Evolutionary conservation across 345 rosid species (phyloP).

Genomic region (Kandelia obovata): DNA sequence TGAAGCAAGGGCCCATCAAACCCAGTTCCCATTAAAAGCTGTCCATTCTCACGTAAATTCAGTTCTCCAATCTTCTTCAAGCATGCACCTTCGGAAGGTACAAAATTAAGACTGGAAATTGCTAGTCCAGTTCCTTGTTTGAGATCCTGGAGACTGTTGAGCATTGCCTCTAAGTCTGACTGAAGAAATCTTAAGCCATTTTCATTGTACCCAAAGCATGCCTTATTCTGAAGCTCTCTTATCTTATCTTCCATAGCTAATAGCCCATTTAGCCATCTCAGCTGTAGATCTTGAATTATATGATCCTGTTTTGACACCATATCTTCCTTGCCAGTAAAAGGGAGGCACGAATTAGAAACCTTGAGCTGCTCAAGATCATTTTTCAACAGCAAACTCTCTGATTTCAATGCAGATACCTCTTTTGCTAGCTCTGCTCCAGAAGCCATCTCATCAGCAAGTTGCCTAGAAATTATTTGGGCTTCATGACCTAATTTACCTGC

Average conservation of each 20-base stretch:
- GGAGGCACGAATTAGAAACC: constrained; percentile 33
- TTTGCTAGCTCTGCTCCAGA: constrained; percentile 71
- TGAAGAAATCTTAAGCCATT: constrained; percentile 53
- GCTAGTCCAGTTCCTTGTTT: constrained; percentile 60
- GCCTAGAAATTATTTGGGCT: constrained; percentile 60
- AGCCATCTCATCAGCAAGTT: constrained; percentile 71
- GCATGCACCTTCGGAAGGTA: constrained; percentile 34
- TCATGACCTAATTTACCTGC: constrained; percentile 69
- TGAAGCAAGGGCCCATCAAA: constrained; percentile 61
- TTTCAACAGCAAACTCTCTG: constrained; percentile 75
- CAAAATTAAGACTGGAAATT: constrained; percentile 37
- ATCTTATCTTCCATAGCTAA: constrained; percentile 63
- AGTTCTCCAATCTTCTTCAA: constrained; percentile 37
- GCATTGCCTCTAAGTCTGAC: constrained; percentile 63
- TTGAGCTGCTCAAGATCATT: constrained; percentile 53
- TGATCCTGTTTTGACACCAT: constrained; percentile 35
- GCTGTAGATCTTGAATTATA: constrained; percentile 44
- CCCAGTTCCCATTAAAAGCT: constrained; percentile 43
- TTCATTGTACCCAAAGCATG: constrained; percentile 61
- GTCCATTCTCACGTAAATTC: constrained; percentile 39
- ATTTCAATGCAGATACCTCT: constrained; percentile 74
- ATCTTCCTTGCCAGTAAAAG: constrained; percentile 29
- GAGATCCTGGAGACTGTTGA: constrained; percentile 58
- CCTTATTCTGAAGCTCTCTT: constrained; percentile 66
- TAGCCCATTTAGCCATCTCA: constrained; percentile 66